Base-by-base conservation (phyloP, 2,329 filamentous ascomycete species). In the Claviceps pusilla region DNA sequence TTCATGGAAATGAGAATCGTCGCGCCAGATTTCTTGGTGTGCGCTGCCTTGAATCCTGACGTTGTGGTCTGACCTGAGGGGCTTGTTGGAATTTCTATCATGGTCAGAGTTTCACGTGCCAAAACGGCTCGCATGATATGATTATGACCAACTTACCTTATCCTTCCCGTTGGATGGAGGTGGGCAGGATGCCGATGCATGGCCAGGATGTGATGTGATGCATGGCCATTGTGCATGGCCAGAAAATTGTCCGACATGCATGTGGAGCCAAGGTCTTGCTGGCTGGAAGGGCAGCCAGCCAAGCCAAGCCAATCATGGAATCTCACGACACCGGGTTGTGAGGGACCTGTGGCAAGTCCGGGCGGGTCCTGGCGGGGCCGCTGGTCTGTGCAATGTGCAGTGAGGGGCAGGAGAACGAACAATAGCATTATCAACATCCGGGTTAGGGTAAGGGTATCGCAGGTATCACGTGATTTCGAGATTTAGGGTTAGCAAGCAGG, bases 361-460 rank as follows among this genome's bases (percentile, higher is more conserved):
- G 37, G 37, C 37, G 37, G 37, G 37, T 14, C 37, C 4, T 39
- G 11, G 37, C 35, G 35, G 37, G 37, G 11, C 37, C 10, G 37
- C 37, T 39, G 11, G 37, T 12, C 35, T 37, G 9, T 3, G 3
- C 35, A 11, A 9, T 37, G 35, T 6, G 35, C 35, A 6, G 10
- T 37, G 35, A 2, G 31, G 31, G 4, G 31, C 31, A 4, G 7
- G 7, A 33, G 7, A 7, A 33, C 31, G 7, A 33, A 7, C 4
- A 33, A 33, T 33, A 2, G 19, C 19, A 19, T 19, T 7, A 33
- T 33, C 31, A 33, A 33, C 35, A 3, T 9, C 35, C 19, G 39
- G 50, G 50, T 51, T 53, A 52, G 54, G 54, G 54, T 55, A 37
- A 51, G 46, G 41, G 35, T 50, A 39, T 51, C 14, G 6, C 31